Conservation (phyloP, 352 stramenopile genomes). For the Phytophthora cactorum region DNA sequence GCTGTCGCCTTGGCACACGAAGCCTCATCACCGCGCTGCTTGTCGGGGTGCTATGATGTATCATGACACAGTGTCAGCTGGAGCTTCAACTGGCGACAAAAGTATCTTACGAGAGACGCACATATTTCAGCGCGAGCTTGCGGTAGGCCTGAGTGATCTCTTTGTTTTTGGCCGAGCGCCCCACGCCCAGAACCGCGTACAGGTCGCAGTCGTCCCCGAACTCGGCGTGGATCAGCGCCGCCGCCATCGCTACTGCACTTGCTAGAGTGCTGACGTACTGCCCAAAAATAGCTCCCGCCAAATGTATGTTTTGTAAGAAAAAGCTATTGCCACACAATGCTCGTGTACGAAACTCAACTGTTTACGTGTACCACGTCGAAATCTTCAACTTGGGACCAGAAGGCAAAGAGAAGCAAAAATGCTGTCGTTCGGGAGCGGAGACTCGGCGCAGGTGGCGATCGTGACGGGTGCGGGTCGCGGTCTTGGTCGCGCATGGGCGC, state of each 20-base stretch:
- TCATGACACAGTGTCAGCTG: constrained; percentile 2
- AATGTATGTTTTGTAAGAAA: not conserved
- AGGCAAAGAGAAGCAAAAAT: constrained; percentile 16
- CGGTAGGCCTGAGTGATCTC: constrained; percentile 77
- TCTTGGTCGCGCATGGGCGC: constrained; percentile 57
- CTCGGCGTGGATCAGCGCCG: constrained; percentile 54
- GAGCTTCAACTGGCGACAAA: constrained; percentile 14
- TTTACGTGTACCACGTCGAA: constrained; percentile 25
- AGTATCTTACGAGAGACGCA: constrained; percentile 32
- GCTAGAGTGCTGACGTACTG: constrained; percentile 5
- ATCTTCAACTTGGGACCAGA: constrained; percentile 37
- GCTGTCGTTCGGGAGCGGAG: constrained; percentile 54
- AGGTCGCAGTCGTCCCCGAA: constrained; percentile 76
- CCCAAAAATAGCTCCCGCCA: constrained; percentile 23
- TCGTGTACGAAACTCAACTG: constrained; percentile 18
- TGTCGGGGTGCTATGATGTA: constrained; percentile 85
- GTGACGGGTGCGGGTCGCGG: constrained; percentile 62
- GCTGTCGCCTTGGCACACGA: constrained; percentile 58
- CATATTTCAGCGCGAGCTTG: constrained; percentile 75
- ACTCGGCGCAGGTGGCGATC: constrained; percentile 65
- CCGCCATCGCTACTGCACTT: constrained; percentile 30
- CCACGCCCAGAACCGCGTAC: constrained; percentile 81
- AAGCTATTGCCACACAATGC: constrained; percentile 1
- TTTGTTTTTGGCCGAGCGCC: constrained; percentile 59
- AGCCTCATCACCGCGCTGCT: constrained; percentile 78